A percentile compares a stretch with the other conserved stretches of the same genome.
phyloP scores from a whole-genome alignment of 768 basidiomycete genomes.

The Cystofilobasidium macerans region DNA sequence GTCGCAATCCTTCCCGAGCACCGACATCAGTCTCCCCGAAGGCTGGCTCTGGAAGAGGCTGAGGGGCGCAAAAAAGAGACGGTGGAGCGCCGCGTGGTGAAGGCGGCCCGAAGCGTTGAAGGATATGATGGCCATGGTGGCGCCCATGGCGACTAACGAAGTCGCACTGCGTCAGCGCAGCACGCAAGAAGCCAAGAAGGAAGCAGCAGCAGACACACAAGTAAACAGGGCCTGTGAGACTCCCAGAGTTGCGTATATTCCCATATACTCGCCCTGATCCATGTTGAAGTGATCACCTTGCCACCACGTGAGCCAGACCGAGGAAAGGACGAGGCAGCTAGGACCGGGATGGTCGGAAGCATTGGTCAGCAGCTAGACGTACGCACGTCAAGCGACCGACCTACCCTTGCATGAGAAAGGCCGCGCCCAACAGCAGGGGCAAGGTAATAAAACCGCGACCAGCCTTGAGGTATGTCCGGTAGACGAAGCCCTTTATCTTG shows the following conservation, averaged over 20 bases:
- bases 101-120: constrained; percentile 63
- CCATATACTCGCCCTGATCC: constrained; percentile 53
- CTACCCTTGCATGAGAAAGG: constrained; percentile 54
- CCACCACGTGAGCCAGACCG: constrained; percentile 66
- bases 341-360: constrained; percentile 54
- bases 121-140: constrained; percentile 53
- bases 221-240: constrained; percentile 60
- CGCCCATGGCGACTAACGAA: constrained; percentile 5
- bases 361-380: constrained; percentile 35
- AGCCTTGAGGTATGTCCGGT: constrained; percentile 55
- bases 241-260: constrained; percentile 56
- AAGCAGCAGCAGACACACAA: constrained; percentile 51
- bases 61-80: constrained; percentile 65
- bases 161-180: constrained; percentile 42
- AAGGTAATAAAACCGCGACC: constrained; percentile 57
- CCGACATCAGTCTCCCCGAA: constrained; percentile 38
- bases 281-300: constrained; percentile 46
- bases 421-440: constrained; percentile 52
- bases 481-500: constrained; percentile 53
- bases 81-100: constrained; percentile 50
- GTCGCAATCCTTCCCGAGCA: constrained; percentile 38
- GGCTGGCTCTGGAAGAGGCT: constrained; percentile 66
- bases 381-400: not conserved
- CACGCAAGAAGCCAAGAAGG: constrained; percentile 49
- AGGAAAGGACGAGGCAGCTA: constrained; percentile 54